These are phyloP conservation scores for Xylariales sp. DNA, from an alignment of 2,329 filamentous ascomycete species.

Conservation along the genomic window DNA sequence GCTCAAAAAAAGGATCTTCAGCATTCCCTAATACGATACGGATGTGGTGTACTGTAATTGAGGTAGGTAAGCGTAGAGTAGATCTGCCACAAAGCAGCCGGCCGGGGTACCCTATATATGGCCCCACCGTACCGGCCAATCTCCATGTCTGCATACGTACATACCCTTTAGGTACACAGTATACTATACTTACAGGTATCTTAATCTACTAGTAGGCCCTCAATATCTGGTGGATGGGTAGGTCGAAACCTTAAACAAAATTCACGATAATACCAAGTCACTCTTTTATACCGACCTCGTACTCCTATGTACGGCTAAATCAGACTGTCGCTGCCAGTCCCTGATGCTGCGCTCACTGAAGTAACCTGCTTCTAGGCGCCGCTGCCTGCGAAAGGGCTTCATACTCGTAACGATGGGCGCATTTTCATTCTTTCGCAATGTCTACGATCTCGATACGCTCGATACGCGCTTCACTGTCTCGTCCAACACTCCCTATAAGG, in stretches of 20 bases:
- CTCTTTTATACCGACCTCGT: conserved; percentile 19
- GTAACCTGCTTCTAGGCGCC: conserved; percentile 34
- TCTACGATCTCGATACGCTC: conserved; percentile 74
- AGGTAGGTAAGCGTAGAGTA: no score
- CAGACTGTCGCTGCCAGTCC: conserved; percentile 4
- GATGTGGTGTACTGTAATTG: no score
- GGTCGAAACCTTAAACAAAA: no score
- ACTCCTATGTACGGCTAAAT: background rate
- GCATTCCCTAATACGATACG: no score
- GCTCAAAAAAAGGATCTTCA: no score
- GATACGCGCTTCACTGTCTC: conserved; percentile 74
- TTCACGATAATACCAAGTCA: conserved; percentile 15
- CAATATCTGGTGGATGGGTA: no score
- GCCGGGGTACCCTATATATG: no score
- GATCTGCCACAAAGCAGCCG: no score
- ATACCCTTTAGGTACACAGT: background rate
- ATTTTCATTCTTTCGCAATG: conserved; percentile 52
- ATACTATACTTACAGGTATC: no score
- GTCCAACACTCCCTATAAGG: conserved; percentile 74
- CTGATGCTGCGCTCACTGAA: conserved; percentile 37
- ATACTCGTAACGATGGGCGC: conserved; percentile 54
- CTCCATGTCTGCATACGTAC: no score
- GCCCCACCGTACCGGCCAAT: no score
- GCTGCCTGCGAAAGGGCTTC: conserved; percentile 31
- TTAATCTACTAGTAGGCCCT: no score